Conservation (phyloP, 495 filamentous ascomycete species). For the Thozetella sp. region DNA sequence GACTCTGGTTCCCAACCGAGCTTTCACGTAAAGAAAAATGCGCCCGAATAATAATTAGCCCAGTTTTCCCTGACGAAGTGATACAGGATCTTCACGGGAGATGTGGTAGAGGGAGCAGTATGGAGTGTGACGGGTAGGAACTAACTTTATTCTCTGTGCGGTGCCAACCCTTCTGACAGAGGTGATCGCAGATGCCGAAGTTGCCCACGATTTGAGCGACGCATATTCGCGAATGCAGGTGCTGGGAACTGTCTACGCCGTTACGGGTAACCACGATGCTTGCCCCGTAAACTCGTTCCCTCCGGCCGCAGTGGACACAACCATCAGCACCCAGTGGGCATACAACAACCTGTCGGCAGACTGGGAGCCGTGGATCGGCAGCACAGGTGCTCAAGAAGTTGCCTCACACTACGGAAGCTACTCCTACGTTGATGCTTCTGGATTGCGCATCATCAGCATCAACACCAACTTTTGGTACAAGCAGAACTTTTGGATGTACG, state of each 20-base stretch:
- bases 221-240: constrained; percentile 38
- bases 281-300: constrained; percentile 53
- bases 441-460: constrained; percentile 55
- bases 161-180: constrained; percentile 15
- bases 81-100: constrained; percentile 42
- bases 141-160: too few relatives aligned
- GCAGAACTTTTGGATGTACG: constrained; percentile 54
- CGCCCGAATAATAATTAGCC: neutral
- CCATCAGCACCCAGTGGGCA: constrained; percentile 42
- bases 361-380: constrained; percentile 46
- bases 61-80: constrained; percentile 14
- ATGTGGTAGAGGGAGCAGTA: constrained; percentile 45
- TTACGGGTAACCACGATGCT: constrained; percentile 56
- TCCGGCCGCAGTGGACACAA: constrained; percentile 32
- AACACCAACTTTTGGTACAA: constrained; percentile 60
- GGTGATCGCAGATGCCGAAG: constrained; percentile 33
- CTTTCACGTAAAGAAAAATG: neutral
- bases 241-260: constrained; percentile 44
- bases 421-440: constrained; percentile 18
- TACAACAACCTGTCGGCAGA: constrained; percentile 46
- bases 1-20: constrained; percentile 28
- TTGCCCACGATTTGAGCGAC: constrained; percentile 34
- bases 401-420: constrained; percentile 49
- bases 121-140: constrained; percentile 21
- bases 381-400: constrained; percentile 33